Conservation (phyloP, 192 early-diverging fungal genomes). For the Coemansia sp. region DNA sequence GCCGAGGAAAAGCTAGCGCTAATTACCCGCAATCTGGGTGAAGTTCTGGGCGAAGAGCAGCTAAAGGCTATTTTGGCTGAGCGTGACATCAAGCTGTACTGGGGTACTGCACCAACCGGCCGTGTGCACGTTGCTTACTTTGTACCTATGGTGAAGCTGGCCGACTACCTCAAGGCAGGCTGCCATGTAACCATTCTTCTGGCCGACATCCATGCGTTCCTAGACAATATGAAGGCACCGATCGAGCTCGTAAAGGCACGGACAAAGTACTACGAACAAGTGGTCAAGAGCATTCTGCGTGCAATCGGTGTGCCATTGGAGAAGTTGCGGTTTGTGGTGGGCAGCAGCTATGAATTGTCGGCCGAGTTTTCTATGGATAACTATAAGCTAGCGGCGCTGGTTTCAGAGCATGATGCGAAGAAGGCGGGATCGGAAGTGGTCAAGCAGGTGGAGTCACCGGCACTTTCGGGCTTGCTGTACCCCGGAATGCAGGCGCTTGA, state of each 20-base stretch:
- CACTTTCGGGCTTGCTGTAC: constrained; percentile 94
- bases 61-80: constrained; percentile 81
- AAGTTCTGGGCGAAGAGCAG: constrained; percentile 84
- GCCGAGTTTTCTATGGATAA: constrained; percentile 88
- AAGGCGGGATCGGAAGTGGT: constrained; percentile 99
- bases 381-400: constrained; percentile 78
- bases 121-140: constrained; percentile 97
- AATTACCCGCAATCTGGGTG: constrained; percentile 92
- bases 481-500: constrained; percentile 97
- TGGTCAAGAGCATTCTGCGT: constrained; percentile 82
- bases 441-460: constrained; percentile 86
- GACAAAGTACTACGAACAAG: constrained; percentile 88
- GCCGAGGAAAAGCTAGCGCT: constrained; percentile 71
- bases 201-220: constrained; percentile 95
- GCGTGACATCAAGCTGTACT: constrained; percentile 92
- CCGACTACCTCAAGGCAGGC: constrained; percentile 90
- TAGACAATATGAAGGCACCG: constrained; percentile 98
- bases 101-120: constrained; percentile 97
- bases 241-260: constrained; percentile 85
- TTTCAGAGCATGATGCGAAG: constrained; percentile 94
- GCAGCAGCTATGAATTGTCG: constrained; percentile 86
- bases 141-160: constrained; percentile 96
- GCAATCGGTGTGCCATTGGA: constrained; percentile 94
- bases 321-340: constrained; percentile 87
- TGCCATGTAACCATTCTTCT: constrained; percentile 87